Evolutionary conservation across 164 flowering plant genomes (phyloP), one percentile per base, ranked within the genome.

Genomic region (Hamamelis virginiana): DNA sequence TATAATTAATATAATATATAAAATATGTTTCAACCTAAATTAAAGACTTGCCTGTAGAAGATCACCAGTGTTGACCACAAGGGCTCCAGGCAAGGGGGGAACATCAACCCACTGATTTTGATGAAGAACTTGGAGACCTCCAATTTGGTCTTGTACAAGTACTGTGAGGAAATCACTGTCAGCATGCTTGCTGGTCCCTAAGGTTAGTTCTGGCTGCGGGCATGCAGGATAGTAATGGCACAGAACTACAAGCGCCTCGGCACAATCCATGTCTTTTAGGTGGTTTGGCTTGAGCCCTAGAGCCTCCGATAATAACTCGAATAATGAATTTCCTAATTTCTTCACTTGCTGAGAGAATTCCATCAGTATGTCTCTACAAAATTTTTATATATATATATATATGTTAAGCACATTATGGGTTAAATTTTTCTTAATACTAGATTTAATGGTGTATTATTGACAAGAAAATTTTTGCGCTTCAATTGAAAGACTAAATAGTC

Each of bases 141-240:
- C 83, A 10, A 79, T 69, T 1, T 74, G 69, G 46, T 83, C 83
- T 67, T 85, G 86, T 2, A 85, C 76, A 44, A 83, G 83, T 6
- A 86, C 66, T 0, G 85, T 79, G 38, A 84, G 46, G 72, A 86
- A 84, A 14, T 44, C 61, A n/a, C 50, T 48, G 62, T 86, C 87
- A 0, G 86, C 14, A 26, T 86, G 90, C 47, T 66, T 74, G 59
- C 44, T 51, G 12, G 71, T 43, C 22, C 86, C 89, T 33, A 79
- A 0, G 1, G 85, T 77, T 45, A 84, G 16, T 9, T 82, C 82
- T 45, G 88, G 88, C 64, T 78, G 79, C 5, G 88, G 88, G 64
- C 88, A 84, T 0, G 81, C 62, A 0, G 86, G 88, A 60, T 82
- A 82, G 75, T 84, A 84, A 52, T 82, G 84, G 14, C 71, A 55